phyloP scores from a whole-genome alignment of 208 protist genomes.

The Leishmania tarentolae region DNA sequence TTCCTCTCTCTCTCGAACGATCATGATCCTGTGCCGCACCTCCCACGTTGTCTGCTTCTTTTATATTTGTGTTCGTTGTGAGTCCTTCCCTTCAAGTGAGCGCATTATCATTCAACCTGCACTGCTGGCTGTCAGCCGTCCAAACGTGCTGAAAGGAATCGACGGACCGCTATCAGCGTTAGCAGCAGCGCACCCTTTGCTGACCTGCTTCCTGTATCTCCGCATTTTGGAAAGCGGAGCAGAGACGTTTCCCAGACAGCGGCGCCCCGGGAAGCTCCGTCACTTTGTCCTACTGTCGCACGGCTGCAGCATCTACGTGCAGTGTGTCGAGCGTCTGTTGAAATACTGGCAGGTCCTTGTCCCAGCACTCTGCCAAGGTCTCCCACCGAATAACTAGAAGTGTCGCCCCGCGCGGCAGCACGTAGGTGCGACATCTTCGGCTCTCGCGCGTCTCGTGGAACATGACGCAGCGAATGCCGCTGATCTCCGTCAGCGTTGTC shows the following conservation, averaged over 20 bases:
- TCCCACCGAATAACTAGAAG: conserved; percentile 63
- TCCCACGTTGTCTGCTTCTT: not conserved
- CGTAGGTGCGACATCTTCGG: conserved; percentile 57
- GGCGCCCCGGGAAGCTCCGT: not conserved
- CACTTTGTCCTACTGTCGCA: conserved; percentile 3
- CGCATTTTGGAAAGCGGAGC: not conserved
- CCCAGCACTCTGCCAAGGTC: conserved; percentile 40
- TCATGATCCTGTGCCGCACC: not conserved
- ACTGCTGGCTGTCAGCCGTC: not conserved
- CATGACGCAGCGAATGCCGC: conserved; percentile 46
- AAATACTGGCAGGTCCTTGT: conserved; percentile 41
- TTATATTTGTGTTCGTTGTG: not conserved
- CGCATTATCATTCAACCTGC: not conserved
- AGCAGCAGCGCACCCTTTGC: not conserved
- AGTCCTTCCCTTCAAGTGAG: not conserved
- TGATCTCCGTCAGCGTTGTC: conserved; percentile 42
- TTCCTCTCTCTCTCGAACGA: not conserved
- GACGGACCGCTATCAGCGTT: not conserved
- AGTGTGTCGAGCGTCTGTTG: conserved; percentile 68
- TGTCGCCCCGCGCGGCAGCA: conserved; percentile 38
- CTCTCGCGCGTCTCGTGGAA: conserved; percentile 52
- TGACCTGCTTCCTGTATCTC: not conserved
- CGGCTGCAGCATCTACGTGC: conserved; percentile 40
- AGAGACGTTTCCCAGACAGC: not conserved
- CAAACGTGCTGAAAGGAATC: not conserved